These are phyloP conservation scores for Coniosporium tulheliwenetii DNA, from an alignment of 2,329 filamentous ascomycete species.

Conservation along the genomic window DNA sequence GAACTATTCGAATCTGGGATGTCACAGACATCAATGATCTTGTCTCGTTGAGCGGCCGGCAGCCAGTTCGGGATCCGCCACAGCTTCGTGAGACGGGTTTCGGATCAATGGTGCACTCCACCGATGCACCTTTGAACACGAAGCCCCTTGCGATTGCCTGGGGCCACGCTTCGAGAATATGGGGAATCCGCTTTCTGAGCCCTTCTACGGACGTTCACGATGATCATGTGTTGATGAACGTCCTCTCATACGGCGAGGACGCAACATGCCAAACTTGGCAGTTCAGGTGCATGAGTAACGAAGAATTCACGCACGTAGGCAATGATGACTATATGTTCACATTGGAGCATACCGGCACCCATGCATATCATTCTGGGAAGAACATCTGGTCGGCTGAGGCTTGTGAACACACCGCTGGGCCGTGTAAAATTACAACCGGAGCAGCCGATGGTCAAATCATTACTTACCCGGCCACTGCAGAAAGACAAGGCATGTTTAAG, in stretches of 20 bases:
- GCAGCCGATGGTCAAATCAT: constrained; percentile 63
- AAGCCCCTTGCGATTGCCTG: constrained; percentile 55
- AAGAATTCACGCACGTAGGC: not conserved
- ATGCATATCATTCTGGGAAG: constrained; percentile 64
- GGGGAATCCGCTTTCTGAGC: constrained; percentile 58
- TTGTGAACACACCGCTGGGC: not conserved
- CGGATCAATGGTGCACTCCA: constrained; percentile 11
- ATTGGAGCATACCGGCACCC: constrained; percentile 39
- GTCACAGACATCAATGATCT: constrained; percentile 38
- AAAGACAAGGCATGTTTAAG: no score
- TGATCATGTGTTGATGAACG: constrained; percentile 18
- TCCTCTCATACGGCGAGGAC: constrained; percentile 79
- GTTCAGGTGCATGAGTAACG: constrained; percentile 1
- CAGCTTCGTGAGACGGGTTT: constrained; percentile 23
- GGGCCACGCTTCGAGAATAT: constrained; percentile 82
- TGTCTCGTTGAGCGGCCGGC: no score
- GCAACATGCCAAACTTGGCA: constrained; percentile 59
- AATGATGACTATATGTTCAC: constrained; percentile 6
- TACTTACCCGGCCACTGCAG: no score
- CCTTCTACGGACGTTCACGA: constrained; percentile 3
- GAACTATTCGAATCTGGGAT: constrained; percentile 80
- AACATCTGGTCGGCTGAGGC: constrained; percentile 68
- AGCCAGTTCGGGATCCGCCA: no score
- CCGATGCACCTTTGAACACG: constrained; percentile 9
- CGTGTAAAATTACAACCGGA: constrained; percentile 42